Evolutionary conservation across 805 yeast genomes (phyloP).

Genomic region (Cyberlindnera bimundalis): DNA sequence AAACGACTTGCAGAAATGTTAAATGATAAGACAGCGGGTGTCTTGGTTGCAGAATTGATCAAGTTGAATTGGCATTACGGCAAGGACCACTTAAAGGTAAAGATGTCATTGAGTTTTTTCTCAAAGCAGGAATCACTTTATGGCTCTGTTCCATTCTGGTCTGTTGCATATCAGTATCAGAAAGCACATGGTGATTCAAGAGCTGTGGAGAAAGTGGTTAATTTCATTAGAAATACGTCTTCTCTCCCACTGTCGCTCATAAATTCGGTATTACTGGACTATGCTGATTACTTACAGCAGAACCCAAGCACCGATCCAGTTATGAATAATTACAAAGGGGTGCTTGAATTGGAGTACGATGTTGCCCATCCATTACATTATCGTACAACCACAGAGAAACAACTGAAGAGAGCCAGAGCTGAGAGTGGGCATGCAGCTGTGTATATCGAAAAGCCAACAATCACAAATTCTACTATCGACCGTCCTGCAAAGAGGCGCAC

Average conservation of each 20-base stretch:
- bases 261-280: constrained; percentile 39
- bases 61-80: constrained; percentile 29
- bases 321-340: constrained; percentile 15
- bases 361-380: constrained; percentile 29
- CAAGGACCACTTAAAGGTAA: constrained; percentile 31
- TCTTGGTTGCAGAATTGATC: constrained; percentile 36
- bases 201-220: constrained; percentile 43
- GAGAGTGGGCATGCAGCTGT: constrained; percentile 37
- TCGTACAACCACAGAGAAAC: constrained; percentile 15
- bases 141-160: constrained; percentile 52
- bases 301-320: constrained; percentile 15
- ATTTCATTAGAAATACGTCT: constrained; percentile 42
- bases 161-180: constrained; percentile 52
- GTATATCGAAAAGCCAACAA: constrained; percentile 39
- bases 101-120: constrained; percentile 30
- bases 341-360: constrained; percentile 29
- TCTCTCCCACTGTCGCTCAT: constrained; percentile 46
- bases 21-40: constrained; percentile 39
- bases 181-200: constrained; percentile 39
- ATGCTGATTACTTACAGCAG: constrained; percentile 35
- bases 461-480: constrained; percentile 35
- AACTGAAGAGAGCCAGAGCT: constrained; percentile 20
- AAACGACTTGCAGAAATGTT: constrained; percentile 31
- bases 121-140: constrained; percentile 30
- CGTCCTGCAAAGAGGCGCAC: constrained; percentile 11